Conservation (phyloP, 352 stramenopile species). For the Labyrinthula sp. region DNA sequence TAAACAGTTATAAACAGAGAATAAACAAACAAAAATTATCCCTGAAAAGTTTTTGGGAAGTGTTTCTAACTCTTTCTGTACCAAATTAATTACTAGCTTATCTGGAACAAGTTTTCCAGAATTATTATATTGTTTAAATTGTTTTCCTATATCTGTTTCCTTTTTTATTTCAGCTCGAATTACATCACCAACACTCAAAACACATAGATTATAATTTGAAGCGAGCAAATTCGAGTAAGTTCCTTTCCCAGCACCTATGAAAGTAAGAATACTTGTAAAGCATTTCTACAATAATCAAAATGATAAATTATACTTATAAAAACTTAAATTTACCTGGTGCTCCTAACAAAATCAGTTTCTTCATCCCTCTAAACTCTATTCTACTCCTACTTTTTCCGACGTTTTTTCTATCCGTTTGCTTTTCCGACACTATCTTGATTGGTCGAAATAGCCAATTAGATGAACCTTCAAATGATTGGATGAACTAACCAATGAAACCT, state of each 20-base stretch:
- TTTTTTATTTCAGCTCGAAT: slow-evolving; percentile 62
- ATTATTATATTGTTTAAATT: slow-evolving; percentile 56
- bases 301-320: no score
- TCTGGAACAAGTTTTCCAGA: slow-evolving; percentile 55
- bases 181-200: slow-evolving; percentile 60
- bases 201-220: slow-evolving; percentile 55
- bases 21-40: slow-evolving; percentile 47
- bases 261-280: no score
- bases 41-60: slow-evolving; percentile 39
- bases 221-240: slow-evolving; percentile 61
- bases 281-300: no score
- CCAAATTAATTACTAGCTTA: slow-evolving; percentile 62
- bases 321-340: no score
- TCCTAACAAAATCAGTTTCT: slow-evolving; percentile 57
- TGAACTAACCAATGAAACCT: no score
- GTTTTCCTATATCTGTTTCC: slow-evolving; percentile 37
- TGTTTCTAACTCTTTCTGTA: slow-evolving; percentile 47
- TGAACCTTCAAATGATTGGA: no score
- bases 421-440: no score
- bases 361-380: not conserved
- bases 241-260: slow-evolving; percentile 62
- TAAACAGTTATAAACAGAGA: no score
- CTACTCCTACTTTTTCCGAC: no score
- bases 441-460: no score
- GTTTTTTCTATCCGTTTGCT: no score